Evolutionary conservation across 306 rosid species (phyloP), one percentile per base, ranked within the genome.

Genomic region (Lathyrus aphaca): DNA sequence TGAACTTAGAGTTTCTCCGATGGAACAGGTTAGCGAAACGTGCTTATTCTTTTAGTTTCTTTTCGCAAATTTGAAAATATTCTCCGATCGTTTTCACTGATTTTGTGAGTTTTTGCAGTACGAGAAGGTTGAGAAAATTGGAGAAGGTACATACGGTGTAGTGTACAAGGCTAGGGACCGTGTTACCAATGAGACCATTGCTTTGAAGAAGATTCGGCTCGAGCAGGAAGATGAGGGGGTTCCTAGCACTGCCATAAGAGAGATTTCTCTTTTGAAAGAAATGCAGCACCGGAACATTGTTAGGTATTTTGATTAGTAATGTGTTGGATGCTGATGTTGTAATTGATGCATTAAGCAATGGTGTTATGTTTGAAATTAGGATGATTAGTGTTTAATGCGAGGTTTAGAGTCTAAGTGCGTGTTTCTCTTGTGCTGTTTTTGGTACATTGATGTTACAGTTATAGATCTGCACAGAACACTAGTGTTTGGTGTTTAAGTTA

Each of bases 151-250:
- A 45, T 90, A 90, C 62, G 96, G 96, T 11, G 96, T 90, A 71
- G 96, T 90, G 67, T 90, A 90, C 77, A 90, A 90, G 86, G 96
- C 87, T 68, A 91, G 91, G 62, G 94, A 90, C 78, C 91, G 88
- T 1, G 14, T 49, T 72, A 90, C 95, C 1, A 90, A 90, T 69
- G 90, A 86, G 80, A 90, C 87, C 25, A 84, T 87, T 67, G 96
- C 96, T 14, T 81, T 90, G 76, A 90, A 90, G 91, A 90, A 90
- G 85, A 87, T 90, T 85, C 95, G 96, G 2, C 78, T 90, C 77
- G 96, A 90, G 87, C 96, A 90, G 78, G 96, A 86, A 75, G 96
- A 90, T 54, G 96, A 90, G 74, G 95, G 95, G 4, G 96, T 90
- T 77, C 96, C 96, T 5, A 90, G 95, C 87, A 87, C 96, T 2